Percentiles rank a stretch among this genome's conserved stretches.
Conservation (phyloP, 805 yeast genomes). For the Wickerhamiella kazuoi region DNA sequence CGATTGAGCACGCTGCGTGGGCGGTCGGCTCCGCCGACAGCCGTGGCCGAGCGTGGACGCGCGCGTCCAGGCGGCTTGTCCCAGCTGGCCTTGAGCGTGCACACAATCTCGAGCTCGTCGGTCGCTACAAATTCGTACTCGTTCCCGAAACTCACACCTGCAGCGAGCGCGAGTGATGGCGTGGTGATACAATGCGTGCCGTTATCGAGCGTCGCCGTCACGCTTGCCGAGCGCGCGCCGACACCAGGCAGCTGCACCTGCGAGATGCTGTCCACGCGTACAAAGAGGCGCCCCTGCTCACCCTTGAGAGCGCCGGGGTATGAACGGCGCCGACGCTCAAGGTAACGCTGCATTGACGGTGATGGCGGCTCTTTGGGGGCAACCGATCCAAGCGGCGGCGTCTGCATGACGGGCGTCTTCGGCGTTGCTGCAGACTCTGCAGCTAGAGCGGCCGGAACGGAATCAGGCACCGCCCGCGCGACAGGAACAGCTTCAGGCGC, state of each 20-base stretch:
- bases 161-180: conserved; percentile 25
- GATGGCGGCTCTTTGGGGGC: not conserved
- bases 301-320: conserved; percentile 14
- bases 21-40: not conserved
- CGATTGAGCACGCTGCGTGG: not conserved
- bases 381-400: not conserved
- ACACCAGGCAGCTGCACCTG: conserved; percentile 30
- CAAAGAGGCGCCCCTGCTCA: conserved; percentile 28
- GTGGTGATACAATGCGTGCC: conserved; percentile 68
- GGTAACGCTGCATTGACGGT: not conserved
- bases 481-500: no score
- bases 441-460: not conserved
- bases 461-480: no score
- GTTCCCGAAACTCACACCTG: conserved; percentile 30
- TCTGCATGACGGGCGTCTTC: not conserved
- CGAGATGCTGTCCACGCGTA: conserved; percentile 32
- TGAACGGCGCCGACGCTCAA: not conserved
- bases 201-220: conserved; percentile 45
- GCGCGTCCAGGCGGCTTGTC: not conserved
- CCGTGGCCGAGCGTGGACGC: not conserved
- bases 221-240: conserved; percentile 25
- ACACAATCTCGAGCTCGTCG: conserved; percentile 34
- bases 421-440: not conserved
- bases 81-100: conserved; percentile 45
- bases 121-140: conserved; percentile 60